These are phyloP conservation scores for Entomortierella beljakovae DNA, from an alignment of 192 early-diverging fungal species.

Conservation along the genomic window DNA sequence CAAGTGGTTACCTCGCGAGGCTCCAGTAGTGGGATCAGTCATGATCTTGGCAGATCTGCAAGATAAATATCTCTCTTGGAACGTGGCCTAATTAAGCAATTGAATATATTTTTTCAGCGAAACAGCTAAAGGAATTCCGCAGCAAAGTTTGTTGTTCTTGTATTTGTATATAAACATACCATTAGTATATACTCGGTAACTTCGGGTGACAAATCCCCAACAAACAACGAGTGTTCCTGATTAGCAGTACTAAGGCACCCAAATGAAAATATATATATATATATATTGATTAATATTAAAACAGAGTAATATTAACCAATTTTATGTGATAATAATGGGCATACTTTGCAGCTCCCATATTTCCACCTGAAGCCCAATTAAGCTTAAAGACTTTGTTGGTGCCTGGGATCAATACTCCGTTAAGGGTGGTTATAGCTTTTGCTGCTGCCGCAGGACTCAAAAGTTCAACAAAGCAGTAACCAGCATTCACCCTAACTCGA, in stretches of 20 bases:
- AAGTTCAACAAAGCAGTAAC: slow-evolving; percentile 98
- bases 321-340: background rate
- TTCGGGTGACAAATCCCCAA: slow-evolving; percentile 94
- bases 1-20: slow-evolving; percentile 60
- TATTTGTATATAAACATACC: slow-evolving; percentile 56
- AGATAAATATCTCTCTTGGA: slow-evolving; percentile 75
- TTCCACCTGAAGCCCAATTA: slow-evolving; percentile 95
- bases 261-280: background rate
- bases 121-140: slow-evolving; percentile 1
- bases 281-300: too few relatives aligned
- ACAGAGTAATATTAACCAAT: too few relatives aligned
- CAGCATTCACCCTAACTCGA: slow-evolving; percentile 65
- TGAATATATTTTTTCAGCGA: background rate
- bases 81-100: slow-evolving; percentile 20
- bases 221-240: slow-evolving; percentile 95
- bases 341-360: slow-evolving; percentile 7
- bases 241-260: slow-evolving; percentile 58
- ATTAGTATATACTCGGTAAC: slow-evolving; percentile 86
- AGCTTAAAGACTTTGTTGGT: slow-evolving; percentile 89
- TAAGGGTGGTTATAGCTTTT: slow-evolving; percentile 75
- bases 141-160: background rate
- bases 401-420: slow-evolving; percentile 87
- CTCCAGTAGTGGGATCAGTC: slow-evolving; percentile 83
- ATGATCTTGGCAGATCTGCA: slow-evolving; percentile 95
- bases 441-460: slow-evolving; percentile 72